Conservation (phyloP, 495 filamentous ascomycete genomes). For the Cladorrhinum samala region DNA sequence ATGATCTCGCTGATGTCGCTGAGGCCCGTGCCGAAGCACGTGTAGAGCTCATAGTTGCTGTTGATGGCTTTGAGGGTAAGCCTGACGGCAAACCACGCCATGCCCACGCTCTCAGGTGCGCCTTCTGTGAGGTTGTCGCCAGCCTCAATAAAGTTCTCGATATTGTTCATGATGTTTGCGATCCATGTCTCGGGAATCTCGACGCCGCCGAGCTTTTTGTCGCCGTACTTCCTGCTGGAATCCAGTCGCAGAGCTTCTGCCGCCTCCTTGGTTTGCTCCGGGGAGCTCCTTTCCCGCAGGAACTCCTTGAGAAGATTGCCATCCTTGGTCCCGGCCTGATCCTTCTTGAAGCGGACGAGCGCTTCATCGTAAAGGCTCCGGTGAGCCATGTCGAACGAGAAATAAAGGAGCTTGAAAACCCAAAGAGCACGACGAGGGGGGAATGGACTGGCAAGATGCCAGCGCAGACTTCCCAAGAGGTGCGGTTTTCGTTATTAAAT, state of each 20-base stretch:
- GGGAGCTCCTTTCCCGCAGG: conserved; percentile 9
- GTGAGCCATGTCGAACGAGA: not conserved
- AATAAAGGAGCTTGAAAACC: no score
- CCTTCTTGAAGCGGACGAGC: conserved; percentile 14
- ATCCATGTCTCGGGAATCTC: conserved; percentile 23
- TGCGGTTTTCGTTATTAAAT: no score
- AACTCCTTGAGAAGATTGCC: conserved; percentile 16
- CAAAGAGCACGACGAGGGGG: no score
- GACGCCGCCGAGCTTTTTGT: conserved; percentile 16
- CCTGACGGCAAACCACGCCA: conserved; percentile 26
- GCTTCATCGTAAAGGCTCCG: conserved; percentile 20
- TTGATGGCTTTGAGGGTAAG: conserved; percentile 25
- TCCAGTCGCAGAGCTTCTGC: conserved; percentile 16
- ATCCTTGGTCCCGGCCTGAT: conserved; percentile 12
- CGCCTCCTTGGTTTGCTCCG: conserved; percentile 17
- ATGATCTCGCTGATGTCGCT: conserved; percentile 28
- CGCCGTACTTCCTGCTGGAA: conserved; percentile 19
- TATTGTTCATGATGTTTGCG: conserved; percentile 23
- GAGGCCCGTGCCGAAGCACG: conserved; percentile 24
- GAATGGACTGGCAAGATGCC: no score
- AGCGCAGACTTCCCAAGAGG: no score
- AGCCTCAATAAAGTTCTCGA: conserved; percentile 20
- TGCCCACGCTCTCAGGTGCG: conserved; percentile 24
- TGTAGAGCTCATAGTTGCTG: conserved; percentile 27
- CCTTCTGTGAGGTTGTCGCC: conserved; percentile 18